Percentiles rank a stretch among this genome's conserved stretches.
phyloP scores from a whole-genome alignment of 495 filamentous ascomycete genomes.

The Poronia punctata region DNA sequence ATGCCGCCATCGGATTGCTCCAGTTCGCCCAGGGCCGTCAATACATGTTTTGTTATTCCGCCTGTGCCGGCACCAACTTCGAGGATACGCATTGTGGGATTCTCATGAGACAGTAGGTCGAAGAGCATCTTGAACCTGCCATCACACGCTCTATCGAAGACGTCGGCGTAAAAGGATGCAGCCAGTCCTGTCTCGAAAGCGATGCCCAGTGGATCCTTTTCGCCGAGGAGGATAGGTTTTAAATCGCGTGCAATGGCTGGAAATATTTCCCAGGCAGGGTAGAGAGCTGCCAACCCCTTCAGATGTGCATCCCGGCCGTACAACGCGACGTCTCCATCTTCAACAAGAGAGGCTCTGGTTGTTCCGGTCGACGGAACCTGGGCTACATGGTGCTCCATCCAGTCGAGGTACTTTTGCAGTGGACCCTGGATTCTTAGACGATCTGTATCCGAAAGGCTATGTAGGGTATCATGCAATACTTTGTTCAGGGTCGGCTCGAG shows the following conservation, averaged over 20 bases:
- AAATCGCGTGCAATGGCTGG: constrained; percentile 24
- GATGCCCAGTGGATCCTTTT: constrained; percentile 33
- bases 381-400: constrained; percentile 18
- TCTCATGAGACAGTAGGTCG: constrained; percentile 29
- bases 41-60: constrained; percentile 21
- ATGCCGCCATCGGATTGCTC: constrained; percentile 16
- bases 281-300: constrained; percentile 11
- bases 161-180: constrained; percentile 20
- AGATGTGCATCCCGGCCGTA: constrained; percentile 9
- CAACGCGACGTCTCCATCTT: constrained; percentile 12
- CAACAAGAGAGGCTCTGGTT: background rate
- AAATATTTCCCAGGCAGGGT: constrained; percentile 21
- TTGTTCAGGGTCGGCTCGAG: constrained; percentile 10
- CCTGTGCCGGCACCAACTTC: constrained; percentile 46
- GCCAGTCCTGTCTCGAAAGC: constrained; percentile 17
- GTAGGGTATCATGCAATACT: too few species aligned
- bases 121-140: constrained; percentile 15
- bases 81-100: constrained; percentile 34
- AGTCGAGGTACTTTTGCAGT: constrained; percentile 17
- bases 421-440: constrained; percentile 4
- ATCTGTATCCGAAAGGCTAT: constrained; percentile 8
- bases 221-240: constrained; percentile 31
- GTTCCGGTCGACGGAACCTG: background rate
- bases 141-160: constrained; percentile 18
- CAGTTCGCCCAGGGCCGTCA: constrained; percentile 13